These are phyloP conservation scores for Tricholoma bakamatsutake DNA, from an alignment of 768 basidiomycete genomes.

Conservation along the genomic window DNA sequence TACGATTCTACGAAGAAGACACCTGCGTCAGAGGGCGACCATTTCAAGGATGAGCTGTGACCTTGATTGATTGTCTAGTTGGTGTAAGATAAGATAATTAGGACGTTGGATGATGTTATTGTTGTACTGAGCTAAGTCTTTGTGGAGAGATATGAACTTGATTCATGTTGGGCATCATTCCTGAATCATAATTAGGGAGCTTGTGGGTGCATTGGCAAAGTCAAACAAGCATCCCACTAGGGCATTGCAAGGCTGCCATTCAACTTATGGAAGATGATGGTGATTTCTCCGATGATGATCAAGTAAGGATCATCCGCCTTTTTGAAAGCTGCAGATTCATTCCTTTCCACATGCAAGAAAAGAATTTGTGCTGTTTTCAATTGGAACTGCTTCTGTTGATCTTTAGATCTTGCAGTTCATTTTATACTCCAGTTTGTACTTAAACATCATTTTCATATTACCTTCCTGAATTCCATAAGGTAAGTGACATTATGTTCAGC, in stretches of 20 bases:
- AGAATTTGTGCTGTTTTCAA: no score
- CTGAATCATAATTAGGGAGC: no score
- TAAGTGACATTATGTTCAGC: no score
- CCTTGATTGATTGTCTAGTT: not conserved
- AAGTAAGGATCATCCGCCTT: not conserved
- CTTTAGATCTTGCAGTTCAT: no score
- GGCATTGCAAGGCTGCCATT: constrained; percentile 1
- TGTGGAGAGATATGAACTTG: no score
- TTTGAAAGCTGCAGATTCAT: not conserved
- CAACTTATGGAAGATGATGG: constrained; percentile 5
- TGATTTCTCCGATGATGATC: constrained; percentile 4
- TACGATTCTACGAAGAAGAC: constrained; percentile 2
- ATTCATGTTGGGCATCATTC: no score
- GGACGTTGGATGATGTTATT: not conserved
- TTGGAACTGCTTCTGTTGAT: no score
- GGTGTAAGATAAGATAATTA: not conserved
- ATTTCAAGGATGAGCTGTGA: constrained; percentile 18
- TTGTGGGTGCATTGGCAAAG: not conserved
- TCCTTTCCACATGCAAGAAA: no score
- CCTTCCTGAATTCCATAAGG: no score
- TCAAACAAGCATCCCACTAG: not conserved
- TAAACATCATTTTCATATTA: no score
- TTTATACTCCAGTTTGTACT: no score
- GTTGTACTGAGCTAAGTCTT: not conserved
- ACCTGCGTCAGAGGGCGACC: constrained; percentile 2